These are phyloP conservation scores for Cryptosporidium meleagridis DNA, from an alignment of 169 alveolate genomes.

Conservation along the genomic window DNA sequence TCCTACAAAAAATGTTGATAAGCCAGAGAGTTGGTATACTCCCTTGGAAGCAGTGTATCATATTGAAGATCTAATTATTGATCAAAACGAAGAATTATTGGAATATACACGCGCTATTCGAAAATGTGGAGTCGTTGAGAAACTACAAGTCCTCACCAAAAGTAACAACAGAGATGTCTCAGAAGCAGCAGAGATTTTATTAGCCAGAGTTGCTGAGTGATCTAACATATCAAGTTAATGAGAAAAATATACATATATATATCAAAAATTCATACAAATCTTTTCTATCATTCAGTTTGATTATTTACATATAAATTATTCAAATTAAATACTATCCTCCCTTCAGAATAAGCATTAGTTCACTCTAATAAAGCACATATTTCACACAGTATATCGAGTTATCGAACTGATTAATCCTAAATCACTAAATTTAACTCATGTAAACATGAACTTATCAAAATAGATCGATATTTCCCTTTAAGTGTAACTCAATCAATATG, in stretches of 20 bases:
- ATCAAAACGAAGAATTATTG: slow-evolving; percentile 84
- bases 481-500: background rate
- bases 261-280: background rate
- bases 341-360: background rate
- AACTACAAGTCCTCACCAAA: slow-evolving; percentile 79
- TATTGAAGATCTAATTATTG: slow-evolving; percentile 88
- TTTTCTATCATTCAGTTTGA: background rate
- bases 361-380: background rate
- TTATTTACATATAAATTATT: background rate
- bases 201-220: slow-evolving; percentile 83
- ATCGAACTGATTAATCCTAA: background rate
- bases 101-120: slow-evolving; percentile 83
- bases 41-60: slow-evolving; percentile 91
- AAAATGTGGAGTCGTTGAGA: slow-evolving; percentile 84
- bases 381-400: background rate
- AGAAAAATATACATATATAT: background rate
- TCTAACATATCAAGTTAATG: background rate
- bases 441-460: background rate
- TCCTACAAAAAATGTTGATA: slow-evolving; percentile 80
- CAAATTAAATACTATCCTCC: background rate
- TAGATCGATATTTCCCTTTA: background rate
- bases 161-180: slow-evolving; percentile 83
- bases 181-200: slow-evolving; percentile 84
- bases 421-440: no score
- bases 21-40: slow-evolving; percentile 82